A percentile compares a stretch with the other conserved stretches of the same genome.
Conservation (phyloP, 768 basidiomycete species). For the Tulasnella sp. region DNA sequence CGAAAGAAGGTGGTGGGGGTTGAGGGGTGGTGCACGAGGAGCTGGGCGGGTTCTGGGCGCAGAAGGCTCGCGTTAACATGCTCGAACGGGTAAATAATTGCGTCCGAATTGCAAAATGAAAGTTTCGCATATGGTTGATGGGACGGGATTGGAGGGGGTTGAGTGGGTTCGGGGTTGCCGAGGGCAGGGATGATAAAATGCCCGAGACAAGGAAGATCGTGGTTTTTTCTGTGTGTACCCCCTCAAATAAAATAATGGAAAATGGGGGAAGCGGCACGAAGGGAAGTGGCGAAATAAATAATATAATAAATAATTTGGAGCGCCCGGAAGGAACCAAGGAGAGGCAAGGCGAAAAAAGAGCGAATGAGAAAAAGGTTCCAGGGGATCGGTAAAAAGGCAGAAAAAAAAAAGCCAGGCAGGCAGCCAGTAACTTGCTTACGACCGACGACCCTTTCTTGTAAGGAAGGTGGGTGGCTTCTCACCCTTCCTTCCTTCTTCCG, state of each 20-base stretch:
- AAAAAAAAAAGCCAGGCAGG: too few relatives aligned
- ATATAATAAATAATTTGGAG: background rate
- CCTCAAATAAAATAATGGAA: background rate
- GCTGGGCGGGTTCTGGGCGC: background rate
- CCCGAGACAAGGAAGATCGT: background rate
- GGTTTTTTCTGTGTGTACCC: too few relatives aligned
- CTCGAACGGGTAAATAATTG: background rate
- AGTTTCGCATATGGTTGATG: background rate
- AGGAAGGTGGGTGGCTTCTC: background rate
- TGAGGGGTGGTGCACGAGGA: background rate
- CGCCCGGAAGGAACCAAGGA: background rate
- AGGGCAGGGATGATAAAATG: conserved; percentile 6
- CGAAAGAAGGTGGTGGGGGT: background rate
- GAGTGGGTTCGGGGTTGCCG: background rate
- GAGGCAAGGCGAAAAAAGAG: background rate
- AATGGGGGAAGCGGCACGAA: background rate
- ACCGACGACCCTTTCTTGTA: conserved; percentile 4
- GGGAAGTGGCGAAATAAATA: background rate
- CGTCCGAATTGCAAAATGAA: conserved; percentile 2
- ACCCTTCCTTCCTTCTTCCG: background rate
- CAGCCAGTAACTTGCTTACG: background rate
- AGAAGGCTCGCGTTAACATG: background rate
- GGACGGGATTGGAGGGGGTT: background rate
- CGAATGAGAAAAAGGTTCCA: conserved; percentile 6
- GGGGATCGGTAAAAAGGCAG: background rate